Evolutionary conservation across 352 stramenopile genomes (phyloP), one percentile per base, ranked within the genome.

Genomic region (Aphanomyces invadans): DNA sequence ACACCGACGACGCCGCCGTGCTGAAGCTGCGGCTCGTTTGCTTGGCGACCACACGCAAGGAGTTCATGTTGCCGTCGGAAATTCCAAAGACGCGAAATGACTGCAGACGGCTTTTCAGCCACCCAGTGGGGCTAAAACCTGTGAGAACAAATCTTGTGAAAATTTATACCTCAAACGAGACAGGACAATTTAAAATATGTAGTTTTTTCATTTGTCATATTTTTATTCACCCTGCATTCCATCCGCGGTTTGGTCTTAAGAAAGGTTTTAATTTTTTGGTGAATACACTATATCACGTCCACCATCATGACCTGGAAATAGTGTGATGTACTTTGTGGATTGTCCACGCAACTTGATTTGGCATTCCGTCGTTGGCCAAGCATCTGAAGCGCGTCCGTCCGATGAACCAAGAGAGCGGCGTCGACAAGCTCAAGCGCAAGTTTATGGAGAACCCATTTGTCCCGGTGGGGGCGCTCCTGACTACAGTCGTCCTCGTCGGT

Each of bases 381-480:
- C 36, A 42, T 15, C n/a, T n/a, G n/a, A n/a, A n/a, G n/a, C n/a
- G n/a, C n/a, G n/a, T n/a, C n/a, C n/a, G n/a, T n/a, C n/a, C n/a
- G 4, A 56, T 60, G 42, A 54, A 68, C 23, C 74, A 75, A 53
- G 83, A 90, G 73, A 87, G 75, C 25, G 82, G 84, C 17, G 87
- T 75, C 73, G 76, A 90, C 64, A 93, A 93, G 79, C 80, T 86
- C 72, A 85, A 89, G 74, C 82, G 84, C 67, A 81, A 81, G 68
- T 81, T 80, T 62, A 45, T 57, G 9, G 80, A 90, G 65, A 82
- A 92, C 62, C 83, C 83, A 53, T 78, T 90, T n/a, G 83, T 92
- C 51, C 83, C 83, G 29, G 65, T 90, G 17, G 83, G 83, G 23
- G 87, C 77, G 26, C 63, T 87, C 23, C 75, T 78, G 39, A 92